Evolutionary conservation across 75 land plant genomes (phyloP).

Genomic region (Isoetes taiwanensis): DNA sequence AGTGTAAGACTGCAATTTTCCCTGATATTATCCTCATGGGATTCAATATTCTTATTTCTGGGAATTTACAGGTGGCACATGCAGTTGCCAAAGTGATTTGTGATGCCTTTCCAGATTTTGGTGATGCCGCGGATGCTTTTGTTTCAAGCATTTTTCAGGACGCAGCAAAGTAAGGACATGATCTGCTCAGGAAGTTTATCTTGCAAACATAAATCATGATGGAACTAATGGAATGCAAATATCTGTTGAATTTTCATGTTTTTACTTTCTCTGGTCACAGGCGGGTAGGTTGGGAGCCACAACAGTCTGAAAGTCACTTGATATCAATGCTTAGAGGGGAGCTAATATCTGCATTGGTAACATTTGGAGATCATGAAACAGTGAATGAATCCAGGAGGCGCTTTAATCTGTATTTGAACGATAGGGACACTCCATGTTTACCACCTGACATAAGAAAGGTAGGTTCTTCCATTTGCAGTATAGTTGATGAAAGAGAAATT

Average conservation of each 20-base stretch:
- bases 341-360: conserved; percentile 53
- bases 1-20: conserved; percentile 32
- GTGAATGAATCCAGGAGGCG: conserved; percentile 55
- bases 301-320: conserved; percentile 50
- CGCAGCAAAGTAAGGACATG: conserved; percentile 50
- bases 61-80: conserved; percentile 34
- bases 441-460: conserved; percentile 90
- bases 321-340: conserved; percentile 88
- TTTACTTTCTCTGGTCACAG: conserved; percentile 18
- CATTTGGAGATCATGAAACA: conserved; percentile 56
- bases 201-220: neutral
- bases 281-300: conserved; percentile 86
- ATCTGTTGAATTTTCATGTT: neutral
- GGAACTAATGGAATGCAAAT: neutral
- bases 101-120: conserved; percentile 56
- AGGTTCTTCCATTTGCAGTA: neutral
- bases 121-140: conserved; percentile 28
- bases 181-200: neutral
- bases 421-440: conserved; percentile 58
- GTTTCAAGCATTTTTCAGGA: conserved; percentile 39
- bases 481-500: neutral
- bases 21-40: neutral
- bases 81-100: conserved; percentile 34
- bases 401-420: conserved; percentile 60
- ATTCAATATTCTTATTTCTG: neutral